These are phyloP conservation scores for Leucocoprinus sp. DNA, from an alignment of 768 basidiomycete genomes.

Conservation along the genomic window DNA sequence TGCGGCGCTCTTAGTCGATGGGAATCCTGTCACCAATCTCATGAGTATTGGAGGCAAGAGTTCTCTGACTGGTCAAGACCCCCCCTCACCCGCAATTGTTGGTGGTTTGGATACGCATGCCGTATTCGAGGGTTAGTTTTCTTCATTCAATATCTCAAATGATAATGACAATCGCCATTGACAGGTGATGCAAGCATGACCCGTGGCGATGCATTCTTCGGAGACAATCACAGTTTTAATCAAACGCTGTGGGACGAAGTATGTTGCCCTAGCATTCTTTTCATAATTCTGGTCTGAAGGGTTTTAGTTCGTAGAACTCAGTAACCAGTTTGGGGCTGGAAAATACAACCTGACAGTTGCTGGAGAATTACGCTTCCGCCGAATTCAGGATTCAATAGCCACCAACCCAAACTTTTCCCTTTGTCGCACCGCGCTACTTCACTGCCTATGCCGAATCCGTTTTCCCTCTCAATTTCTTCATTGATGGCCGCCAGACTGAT, in stretches of 20 bases:
- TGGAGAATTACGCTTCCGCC: slow-evolving; percentile 13
- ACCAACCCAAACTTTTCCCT: slow-evolving; percentile 16
- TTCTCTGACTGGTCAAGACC: slow-evolving; percentile 10
- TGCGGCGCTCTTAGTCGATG: slow-evolving; percentile 14
- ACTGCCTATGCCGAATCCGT: slow-evolving; percentile 16
- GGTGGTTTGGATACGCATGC: slow-evolving; percentile 15
- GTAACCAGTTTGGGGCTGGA: slow-evolving; percentile 17
- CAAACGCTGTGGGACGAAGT: slow-evolving; percentile 17
- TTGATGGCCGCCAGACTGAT: slow-evolving; percentile 13
- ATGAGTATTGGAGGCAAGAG: slow-evolving; percentile 15
- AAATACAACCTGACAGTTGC: slow-evolving; percentile 17
- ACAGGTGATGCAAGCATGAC: slow-evolving; percentile 14
- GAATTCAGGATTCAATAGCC: slow-evolving; percentile 17
- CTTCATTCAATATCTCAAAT: neutral
- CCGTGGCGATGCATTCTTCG: slow-evolving; percentile 15
- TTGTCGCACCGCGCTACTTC: slow-evolving; percentile 15
- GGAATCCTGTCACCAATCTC: slow-evolving; percentile 13
- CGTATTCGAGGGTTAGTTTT: slow-evolving; percentile 12
- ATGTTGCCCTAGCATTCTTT: too few relatives aligned
- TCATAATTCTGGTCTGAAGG: too few relatives aligned
- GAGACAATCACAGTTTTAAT: slow-evolving; percentile 18
- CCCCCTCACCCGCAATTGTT: slow-evolving; percentile 13
- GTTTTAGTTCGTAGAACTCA: slow-evolving; percentile 15
- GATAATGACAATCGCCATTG: neutral
- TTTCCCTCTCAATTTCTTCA: slow-evolving; percentile 15